phyloP scores from a whole-genome alignment of 129 eudicot species.

The Cynara cardunculus region DNA sequence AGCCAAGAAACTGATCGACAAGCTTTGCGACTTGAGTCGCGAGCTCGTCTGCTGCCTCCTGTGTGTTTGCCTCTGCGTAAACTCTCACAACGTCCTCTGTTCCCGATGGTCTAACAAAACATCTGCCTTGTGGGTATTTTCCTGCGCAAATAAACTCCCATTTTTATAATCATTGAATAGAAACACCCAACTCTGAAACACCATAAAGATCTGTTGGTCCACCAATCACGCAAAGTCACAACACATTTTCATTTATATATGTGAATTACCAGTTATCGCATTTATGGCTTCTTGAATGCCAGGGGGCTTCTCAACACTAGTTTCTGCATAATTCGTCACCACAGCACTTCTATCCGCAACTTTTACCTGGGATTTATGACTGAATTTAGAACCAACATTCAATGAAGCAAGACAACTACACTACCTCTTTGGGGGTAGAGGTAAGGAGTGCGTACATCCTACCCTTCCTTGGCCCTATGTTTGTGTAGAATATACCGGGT shows the following conservation, averaged over 20 bases:
- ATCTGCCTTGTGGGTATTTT: constrained; percentile 61
- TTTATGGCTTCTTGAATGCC: constrained; percentile 89
- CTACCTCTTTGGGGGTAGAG: background rate
- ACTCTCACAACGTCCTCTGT: constrained; percentile 89
- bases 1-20: constrained; percentile 64
- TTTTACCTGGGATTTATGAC: constrained; percentile 52
- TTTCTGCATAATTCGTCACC: constrained; percentile 77
- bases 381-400: background rate
- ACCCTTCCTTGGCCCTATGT: background rate
- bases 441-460: background rate
- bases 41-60: constrained; percentile 64
- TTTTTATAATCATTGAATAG: background rate
- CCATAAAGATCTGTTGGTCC: background rate
- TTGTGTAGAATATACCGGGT: background rate
- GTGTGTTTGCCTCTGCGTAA: constrained; percentile 79
- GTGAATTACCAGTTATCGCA: constrained; percentile 60
- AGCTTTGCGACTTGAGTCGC: constrained; percentile 64
- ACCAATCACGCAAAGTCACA: background rate
- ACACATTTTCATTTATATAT: too few relatives aligned
- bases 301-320: constrained; percentile 62
- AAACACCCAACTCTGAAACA: background rate
- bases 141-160: constrained; percentile 28
- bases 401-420: background rate
- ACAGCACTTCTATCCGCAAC: constrained; percentile 77
- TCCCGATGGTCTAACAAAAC: constrained; percentile 90